These are phyloP conservation scores for Urostyla sp. DNA, from an alignment of 73 alveolate genomes.

Conservation along the genomic window DNA sequence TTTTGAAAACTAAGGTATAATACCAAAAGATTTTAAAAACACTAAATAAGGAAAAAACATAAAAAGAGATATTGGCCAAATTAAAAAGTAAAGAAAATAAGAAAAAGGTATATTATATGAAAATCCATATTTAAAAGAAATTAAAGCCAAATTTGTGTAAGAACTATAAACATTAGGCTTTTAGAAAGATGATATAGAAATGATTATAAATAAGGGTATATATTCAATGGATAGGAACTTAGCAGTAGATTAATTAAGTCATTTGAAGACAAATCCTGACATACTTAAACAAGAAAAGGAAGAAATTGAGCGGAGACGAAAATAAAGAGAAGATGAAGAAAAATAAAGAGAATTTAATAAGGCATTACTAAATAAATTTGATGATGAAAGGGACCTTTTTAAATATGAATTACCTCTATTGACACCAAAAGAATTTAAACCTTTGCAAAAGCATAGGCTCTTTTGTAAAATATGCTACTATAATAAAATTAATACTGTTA, in stretches of 20 bases:
- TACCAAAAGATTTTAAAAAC: constrained; percentile 33
- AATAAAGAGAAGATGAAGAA: constrained; percentile 45
- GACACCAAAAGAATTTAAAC: constrained; percentile 57
- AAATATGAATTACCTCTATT: constrained; percentile 42
- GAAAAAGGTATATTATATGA: constrained; percentile 9
- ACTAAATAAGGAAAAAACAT: background rate
- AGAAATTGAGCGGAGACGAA: background rate
- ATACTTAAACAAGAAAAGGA: constrained; percentile 14
- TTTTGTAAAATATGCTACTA: constrained; percentile 53
- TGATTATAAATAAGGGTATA: constrained; percentile 51
- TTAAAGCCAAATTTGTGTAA: constrained; percentile 42
- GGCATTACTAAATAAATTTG: constrained; percentile 20
- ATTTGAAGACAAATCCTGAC: constrained; percentile 31
- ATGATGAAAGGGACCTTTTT: constrained; percentile 40
- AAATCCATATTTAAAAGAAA: constrained; percentile 28
- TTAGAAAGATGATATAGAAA: constrained; percentile 32
- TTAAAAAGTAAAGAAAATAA: background rate
- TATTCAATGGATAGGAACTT: constrained; percentile 59
- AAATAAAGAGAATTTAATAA: background rate
- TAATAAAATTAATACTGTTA: constrained; percentile 31
- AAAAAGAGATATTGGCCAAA: constrained; percentile 39
- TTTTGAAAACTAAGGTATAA: constrained; percentile 46
- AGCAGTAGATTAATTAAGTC: constrained; percentile 49
- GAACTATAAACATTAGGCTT: constrained; percentile 61
- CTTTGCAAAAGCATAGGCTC: constrained; percentile 26